Evolutionary conservation across 2,329 filamentous ascomycete genomes (phyloP), one percentile per base, ranked within the genome.

Genomic region (Hypoxylon sp.): DNA sequence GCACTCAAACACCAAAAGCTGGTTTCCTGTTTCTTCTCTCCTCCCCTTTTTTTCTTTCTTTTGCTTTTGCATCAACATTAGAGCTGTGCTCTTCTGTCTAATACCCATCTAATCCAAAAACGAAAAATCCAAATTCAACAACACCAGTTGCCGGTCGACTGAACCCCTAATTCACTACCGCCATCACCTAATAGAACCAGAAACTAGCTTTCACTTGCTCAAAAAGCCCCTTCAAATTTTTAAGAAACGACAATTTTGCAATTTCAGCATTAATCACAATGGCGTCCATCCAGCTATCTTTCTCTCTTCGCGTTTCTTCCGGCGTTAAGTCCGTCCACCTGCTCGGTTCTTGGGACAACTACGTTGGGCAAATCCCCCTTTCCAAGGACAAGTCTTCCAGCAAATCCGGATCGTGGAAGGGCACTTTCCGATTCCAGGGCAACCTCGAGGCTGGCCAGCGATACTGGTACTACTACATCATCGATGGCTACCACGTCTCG

Each of bases 381-480:
- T 94, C 94, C 84, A 95, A 94, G 86, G 94, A 97, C 82, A 90
- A 89, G 85, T 84, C 86, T 79, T 88, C 91, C 54, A 91, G 91
- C 83, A 97, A 97, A 87, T 90, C 92, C 64, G 94, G 94, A 79
- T 92, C 92, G 76, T 98, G 95, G 94, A 93, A 95, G 82, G 96
- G 95, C 79, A 97, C 94, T 78, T 98, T 99, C 87, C 92, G 94
- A 85, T 98, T 99, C 85, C 92, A 96, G 84, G 92, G 91, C 70
- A 95, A 93, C 68, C 89, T 98, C 77, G 91, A 95, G 86, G 87
- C 93, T 77, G 94, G 95, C 81, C 90, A 93, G 81, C 91, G 95
- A 80, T 98, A 98, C 90, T 99, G 96, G 96, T 99, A 98, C 91
- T 99, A 99, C 90, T 99, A 98, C 88, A 98, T 98, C 90, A 96